phyloP scores from a whole-genome alignment of 192 early-diverging fungal species.

The Obelidium mucronatum region DNA sequence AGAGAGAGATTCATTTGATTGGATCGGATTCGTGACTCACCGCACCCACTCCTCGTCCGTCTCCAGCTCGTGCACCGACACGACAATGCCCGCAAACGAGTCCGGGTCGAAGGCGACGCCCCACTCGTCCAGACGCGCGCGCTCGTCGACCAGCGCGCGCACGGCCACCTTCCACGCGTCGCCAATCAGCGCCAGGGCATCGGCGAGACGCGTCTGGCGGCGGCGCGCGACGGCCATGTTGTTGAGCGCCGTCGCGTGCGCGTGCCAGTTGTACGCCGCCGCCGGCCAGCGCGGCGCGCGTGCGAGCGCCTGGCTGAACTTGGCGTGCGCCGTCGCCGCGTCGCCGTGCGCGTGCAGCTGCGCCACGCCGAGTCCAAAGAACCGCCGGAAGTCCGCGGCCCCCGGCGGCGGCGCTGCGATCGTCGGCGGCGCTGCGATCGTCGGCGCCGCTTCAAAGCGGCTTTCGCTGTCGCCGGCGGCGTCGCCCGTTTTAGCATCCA shows the following conservation, averaged over 20 bases:
- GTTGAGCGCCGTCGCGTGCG: constrained; percentile 20
- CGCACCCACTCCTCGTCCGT: neutral
- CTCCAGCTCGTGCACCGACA: neutral
- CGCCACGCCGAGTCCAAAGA: constrained; percentile 8
- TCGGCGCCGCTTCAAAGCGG: too few species aligned
- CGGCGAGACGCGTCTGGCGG: neutral
- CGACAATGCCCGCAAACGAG: constrained; percentile 18
- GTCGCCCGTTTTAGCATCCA: too few species aligned
- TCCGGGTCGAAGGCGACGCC: neutral
- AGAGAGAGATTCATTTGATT: neutral
- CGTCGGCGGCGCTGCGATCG: neutral
- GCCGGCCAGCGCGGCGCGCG: neutral
- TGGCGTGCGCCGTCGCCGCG: neutral
- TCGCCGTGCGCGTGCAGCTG: neutral
- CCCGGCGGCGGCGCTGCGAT: neutral
- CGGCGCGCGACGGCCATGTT: constrained; percentile 29
- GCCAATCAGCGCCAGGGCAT: constrained; percentile 1
- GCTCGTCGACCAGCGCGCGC: constrained; percentile 17
- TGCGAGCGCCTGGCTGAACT: neutral
- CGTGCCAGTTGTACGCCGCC: constrained; percentile 13
- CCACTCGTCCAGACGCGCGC: neutral
- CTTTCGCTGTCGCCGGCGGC: too few species aligned
- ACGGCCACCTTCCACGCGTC: constrained; percentile 11
- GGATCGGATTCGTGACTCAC: neutral
- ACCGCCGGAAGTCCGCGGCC: neutral